These are phyloP conservation scores for Lactuca saligna DNA, from an alignment of 129 eudicot species.

Conservation along the genomic window DNA sequence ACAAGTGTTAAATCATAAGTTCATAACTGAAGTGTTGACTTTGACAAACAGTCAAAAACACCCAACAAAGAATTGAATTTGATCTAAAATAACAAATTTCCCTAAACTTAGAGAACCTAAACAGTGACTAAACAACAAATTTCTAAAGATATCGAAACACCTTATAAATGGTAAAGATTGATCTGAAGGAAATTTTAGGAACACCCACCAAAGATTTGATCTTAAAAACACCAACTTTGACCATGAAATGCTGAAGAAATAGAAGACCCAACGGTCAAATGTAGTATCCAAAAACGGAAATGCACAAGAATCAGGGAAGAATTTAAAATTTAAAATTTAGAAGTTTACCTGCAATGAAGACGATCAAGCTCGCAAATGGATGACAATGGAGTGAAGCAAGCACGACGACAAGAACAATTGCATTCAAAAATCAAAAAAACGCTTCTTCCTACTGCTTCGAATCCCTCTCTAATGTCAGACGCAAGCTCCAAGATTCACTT, in stretches of 20 bases:
- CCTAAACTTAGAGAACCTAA: not conserved
- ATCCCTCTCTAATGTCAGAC: constrained; percentile 49
- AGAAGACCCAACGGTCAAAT: constrained; percentile 12
- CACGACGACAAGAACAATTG: constrained; percentile 26
- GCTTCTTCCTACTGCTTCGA: constrained; percentile 34
- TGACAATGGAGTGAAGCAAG: constrained; percentile 34
- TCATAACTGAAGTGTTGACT: constrained; percentile 13
- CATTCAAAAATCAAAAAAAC: constrained; percentile 47
- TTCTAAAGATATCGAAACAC: not conserved
- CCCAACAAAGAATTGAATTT: constrained; percentile 15
- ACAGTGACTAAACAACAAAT: not conserved
- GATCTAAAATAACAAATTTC: not conserved
- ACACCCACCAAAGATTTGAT: constrained; percentile 19
- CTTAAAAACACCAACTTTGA: constrained; percentile 16
- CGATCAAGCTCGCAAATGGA: constrained; percentile 28
- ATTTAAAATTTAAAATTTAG: constrained; percentile 4
- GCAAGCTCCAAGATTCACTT: constrained; percentile 42
- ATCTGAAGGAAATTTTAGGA: constrained; percentile 3
- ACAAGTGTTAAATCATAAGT: constrained; percentile 12
- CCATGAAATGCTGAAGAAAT: constrained; percentile 7
- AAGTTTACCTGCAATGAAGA: constrained; percentile 17
- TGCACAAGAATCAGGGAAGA: constrained; percentile 11
- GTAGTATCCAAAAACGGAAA: constrained; percentile 5
- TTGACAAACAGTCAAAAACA: constrained; percentile 13
- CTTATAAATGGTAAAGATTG: constrained; percentile 3